Conservation (phyloP, 345 rosid genomes). For the Populus nigra region DNA sequence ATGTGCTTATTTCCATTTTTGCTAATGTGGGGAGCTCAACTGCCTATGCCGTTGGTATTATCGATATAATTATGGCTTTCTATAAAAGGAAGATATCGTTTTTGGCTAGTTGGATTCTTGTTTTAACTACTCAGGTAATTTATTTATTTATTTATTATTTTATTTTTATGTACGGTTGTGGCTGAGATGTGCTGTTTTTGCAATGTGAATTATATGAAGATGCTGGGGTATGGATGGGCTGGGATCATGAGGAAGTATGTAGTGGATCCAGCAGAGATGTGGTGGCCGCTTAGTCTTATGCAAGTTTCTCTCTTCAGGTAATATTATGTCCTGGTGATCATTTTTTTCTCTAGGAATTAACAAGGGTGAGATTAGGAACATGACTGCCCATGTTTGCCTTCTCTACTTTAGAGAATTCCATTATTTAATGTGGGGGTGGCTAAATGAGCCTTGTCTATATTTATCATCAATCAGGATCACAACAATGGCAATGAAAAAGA, state of each 20-base stretch:
- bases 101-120: constrained; percentile 56
- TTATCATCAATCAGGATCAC: no score
- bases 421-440: no score
- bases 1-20: constrained; percentile 36
- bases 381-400: no score
- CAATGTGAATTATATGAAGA: constrained; percentile 18
- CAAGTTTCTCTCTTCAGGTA: constrained; percentile 69
- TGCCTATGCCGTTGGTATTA: constrained; percentile 55
- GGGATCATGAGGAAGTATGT: constrained; percentile 59
- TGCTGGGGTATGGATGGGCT: constrained; percentile 71
- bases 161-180: no score
- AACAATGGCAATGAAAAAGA: no score
- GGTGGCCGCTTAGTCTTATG: constrained; percentile 65
- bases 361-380: no score
- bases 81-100: constrained; percentile 54
- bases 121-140: constrained; percentile 56
- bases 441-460: no score
- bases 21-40: constrained; percentile 52
- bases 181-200: not conserved
- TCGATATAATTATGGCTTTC: constrained; percentile 53
- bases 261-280: constrained; percentile 67
- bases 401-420: no score
- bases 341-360: no score
- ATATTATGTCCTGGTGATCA: not conserved
- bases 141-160: no score